A percentile compares a stretch with the other conserved stretches of the same genome.
phyloP scores from a whole-genome alignment of 257 asterid genomes.

The Haberlea rhodopensis region DNA sequence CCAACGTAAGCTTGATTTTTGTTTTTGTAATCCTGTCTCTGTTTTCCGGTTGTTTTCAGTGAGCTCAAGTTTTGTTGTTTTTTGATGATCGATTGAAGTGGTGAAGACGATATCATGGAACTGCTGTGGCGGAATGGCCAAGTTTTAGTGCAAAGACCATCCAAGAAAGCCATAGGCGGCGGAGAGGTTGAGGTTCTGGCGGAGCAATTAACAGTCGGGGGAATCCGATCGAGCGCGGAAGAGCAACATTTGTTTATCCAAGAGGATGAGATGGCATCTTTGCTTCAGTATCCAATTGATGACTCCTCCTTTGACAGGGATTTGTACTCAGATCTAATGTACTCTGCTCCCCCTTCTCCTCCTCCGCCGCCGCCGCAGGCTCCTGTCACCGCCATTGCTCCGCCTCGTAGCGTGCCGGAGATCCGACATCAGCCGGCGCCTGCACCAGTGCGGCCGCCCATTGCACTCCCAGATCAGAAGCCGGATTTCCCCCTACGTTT shows the following conservation, averaged over 20 bases:
- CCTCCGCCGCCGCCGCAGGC: not conserved
- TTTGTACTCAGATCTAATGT: constrained; percentile 23
- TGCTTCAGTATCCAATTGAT: constrained; percentile 34
- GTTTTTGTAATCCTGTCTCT: not conserved
- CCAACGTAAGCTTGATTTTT: constrained; percentile 37
- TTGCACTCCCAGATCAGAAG: constrained; percentile 10
- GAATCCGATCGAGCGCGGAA: constrained; percentile 39
- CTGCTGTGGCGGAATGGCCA: constrained; percentile 74
- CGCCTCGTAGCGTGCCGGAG: not conserved
- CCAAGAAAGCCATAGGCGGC: constrained; percentile 30
- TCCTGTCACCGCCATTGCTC: not conserved
- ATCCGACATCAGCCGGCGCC: constrained; percentile 1
- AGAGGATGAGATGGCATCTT: constrained; percentile 39
- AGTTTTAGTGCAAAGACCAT: constrained; percentile 47
- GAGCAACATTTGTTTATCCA: constrained; percentile 26
- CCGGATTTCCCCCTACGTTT: not conserved
- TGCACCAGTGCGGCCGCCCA: not conserved
- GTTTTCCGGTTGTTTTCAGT: constrained; percentile 3
- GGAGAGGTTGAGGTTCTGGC: constrained; percentile 35
- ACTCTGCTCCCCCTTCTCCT: constrained; percentile 18
- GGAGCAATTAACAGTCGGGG: constrained; percentile 32
- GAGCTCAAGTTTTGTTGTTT: not conserved
- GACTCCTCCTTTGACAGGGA: constrained; percentile 27
- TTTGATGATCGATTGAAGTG: constrained; percentile 26
- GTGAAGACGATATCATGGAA: constrained; percentile 64